phyloP scores from a whole-genome alignment of 805 yeast genomes.

The Zygoascus tannicola region DNA sequence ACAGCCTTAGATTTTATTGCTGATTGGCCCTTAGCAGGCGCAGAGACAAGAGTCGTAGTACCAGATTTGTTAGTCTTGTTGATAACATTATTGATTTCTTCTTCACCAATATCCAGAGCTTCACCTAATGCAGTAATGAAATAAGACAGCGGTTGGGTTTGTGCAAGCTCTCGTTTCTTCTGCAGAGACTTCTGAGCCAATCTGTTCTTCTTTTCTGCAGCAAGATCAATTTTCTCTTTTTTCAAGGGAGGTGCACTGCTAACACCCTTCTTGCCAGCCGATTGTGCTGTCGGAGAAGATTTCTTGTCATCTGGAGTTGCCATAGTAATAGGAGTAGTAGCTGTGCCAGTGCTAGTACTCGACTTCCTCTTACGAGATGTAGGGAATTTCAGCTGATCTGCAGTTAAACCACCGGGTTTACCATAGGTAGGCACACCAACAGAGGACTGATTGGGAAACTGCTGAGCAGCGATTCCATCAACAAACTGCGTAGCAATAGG shows the following conservation, averaged over 20 bases:
- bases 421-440: conserved; percentile 20
- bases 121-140: conserved; percentile 28
- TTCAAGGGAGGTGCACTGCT: conserved; percentile 13
- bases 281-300: conserved; percentile 2
- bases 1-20: conserved; percentile 8
- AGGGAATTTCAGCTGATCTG: conserved; percentile 24
- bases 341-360: conserved; percentile 6
- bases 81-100: conserved; percentile 18
- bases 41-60: conserved; percentile 1
- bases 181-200: conserved; percentile 8
- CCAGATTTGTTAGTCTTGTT: background rate
- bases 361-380: conserved; percentile 18
- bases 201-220: conserved; percentile 9
- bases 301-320: conserved; percentile 16
- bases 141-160: conserved; percentile 25
- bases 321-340: conserved; percentile 8
- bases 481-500: conserved; percentile 1
- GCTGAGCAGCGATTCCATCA: conserved; percentile 3
- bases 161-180: conserved; percentile 23
- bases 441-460: conserved; percentile 12
- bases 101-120: conserved; percentile 26
- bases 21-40: conserved; percentile 1
- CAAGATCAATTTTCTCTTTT: conserved; percentile 16
- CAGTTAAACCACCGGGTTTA: conserved; percentile 16
- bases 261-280: conserved; percentile 5